These are phyloP conservation scores for Grosmannia huntii DNA, from an alignment of 2,329 filamentous ascomycete genomes.

Conservation along the genomic window DNA sequence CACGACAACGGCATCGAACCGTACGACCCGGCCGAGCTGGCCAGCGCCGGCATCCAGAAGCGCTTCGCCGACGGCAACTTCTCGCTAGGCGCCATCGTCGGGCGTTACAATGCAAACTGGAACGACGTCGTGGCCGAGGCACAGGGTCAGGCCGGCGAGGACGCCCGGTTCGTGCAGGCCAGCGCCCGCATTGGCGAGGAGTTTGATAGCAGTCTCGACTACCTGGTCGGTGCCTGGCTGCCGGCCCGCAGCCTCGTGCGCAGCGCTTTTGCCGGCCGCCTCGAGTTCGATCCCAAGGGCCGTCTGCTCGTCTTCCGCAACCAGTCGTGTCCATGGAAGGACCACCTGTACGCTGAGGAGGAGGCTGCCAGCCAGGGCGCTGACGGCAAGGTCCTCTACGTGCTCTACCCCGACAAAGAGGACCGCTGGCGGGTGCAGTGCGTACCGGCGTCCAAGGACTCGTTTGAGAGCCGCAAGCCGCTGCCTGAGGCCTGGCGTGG, in stretches of 20 bases:
- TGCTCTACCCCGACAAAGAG: slow-evolving; percentile 61
- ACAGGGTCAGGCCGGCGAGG: slow-evolving; percentile 60
- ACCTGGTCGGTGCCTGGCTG: slow-evolving; percentile 67
- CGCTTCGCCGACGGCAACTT: slow-evolving; percentile 75
- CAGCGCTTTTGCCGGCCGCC: slow-evolving; percentile 58
- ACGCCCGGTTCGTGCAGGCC: slow-evolving; percentile 64
- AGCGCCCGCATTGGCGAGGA: slow-evolving; percentile 78
- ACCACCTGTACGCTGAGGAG: slow-evolving; percentile 86
- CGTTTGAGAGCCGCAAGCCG: slow-evolving; percentile 84
- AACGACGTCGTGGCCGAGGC: slow-evolving; percentile 52
- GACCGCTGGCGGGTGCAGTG: slow-evolving; percentile 90
- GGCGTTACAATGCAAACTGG: slow-evolving; percentile 66
- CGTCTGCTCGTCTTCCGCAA: slow-evolving; percentile 68
- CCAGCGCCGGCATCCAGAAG: slow-evolving; percentile 59
- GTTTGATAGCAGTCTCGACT: slow-evolving; percentile 69
- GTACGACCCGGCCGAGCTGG: slow-evolving; percentile 60
- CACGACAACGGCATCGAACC: slow-evolving; percentile 90
- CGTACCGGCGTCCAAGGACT: slow-evolving; percentile 73
- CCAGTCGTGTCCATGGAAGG: slow-evolving; percentile 84
- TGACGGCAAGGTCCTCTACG: slow-evolving; percentile 82
- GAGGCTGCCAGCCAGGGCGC: slow-evolving; percentile 28
- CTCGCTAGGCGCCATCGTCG: slow-evolving; percentile 72
- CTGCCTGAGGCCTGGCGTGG: slow-evolving; percentile 88
- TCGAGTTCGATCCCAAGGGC: slow-evolving; percentile 45
- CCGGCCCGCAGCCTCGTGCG: slow-evolving; percentile 63